Evolutionary conservation across 2,329 filamentous ascomycete species (phyloP).

Genomic region (Botryosphaeria agaves): DNA sequence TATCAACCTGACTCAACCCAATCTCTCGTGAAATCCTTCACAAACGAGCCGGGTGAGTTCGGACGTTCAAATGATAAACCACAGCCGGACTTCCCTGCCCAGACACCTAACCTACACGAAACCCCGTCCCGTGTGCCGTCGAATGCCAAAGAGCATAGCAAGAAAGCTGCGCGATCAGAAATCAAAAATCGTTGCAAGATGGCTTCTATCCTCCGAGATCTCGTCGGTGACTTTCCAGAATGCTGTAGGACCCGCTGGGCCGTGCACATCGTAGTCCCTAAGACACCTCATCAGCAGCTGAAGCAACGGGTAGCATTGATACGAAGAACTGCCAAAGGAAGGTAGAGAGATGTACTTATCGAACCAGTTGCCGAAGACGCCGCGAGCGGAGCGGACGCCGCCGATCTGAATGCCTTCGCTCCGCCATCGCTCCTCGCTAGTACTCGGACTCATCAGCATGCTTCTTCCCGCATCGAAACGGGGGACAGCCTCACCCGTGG

Average conservation of each 20-base stretch:
- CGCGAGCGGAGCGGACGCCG: slow-evolving; percentile 44
- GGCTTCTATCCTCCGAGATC: no score
- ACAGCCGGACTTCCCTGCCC: no score
- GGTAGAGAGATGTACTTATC: slow-evolving; percentile 36
- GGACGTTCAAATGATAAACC: no score
- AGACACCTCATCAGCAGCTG: neutral
- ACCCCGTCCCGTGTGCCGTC: no score
- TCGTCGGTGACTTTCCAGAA: slow-evolving; percentile 58
- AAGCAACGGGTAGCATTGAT: neutral
- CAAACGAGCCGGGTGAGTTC: no score
- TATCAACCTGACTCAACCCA: no score
- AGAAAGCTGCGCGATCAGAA: no score
- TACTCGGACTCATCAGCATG: slow-evolving; percentile 13
- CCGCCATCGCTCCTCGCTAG: slow-evolving; percentile 55
- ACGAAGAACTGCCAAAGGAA: no score
- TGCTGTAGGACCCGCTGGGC: slow-evolving; percentile 56
- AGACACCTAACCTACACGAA: no score
- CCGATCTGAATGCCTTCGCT: slow-evolving; percentile 62
- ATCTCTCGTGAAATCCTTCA: no score
- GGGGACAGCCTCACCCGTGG: slow-evolving; percentile 20
- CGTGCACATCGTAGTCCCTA: slow-evolving; percentile 47
- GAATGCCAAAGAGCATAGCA: no score
- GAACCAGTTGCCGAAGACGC: slow-evolving; percentile 63
- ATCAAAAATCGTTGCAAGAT: no score
- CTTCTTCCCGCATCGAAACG: neutral